Conservation (phyloP, 2,329 filamentous ascomycete genomes). For the Monosporascus sp. region DNA sequence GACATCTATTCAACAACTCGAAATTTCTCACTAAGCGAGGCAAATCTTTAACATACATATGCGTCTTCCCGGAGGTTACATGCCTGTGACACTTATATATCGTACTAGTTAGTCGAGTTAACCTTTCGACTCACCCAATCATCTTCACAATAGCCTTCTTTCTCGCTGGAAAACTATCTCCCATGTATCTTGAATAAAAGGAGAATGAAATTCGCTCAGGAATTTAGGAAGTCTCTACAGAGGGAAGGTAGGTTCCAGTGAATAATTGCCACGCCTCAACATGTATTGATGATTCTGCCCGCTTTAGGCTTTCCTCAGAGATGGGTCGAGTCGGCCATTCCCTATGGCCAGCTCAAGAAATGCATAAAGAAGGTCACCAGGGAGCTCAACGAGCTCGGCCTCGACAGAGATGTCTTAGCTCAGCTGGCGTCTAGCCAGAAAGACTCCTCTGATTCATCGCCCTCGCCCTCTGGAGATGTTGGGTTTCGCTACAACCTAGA, state of each 20-base stretch:
- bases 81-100: too few relatives aligned
- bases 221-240: conserved; percentile 66
- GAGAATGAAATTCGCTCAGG: conserved; percentile 80
- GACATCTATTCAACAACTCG: neutral
- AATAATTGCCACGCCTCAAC: neutral
- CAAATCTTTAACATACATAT: too few relatives aligned
- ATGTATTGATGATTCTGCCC: neutral
- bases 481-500: conserved; percentile 52
- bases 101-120: too few relatives aligned
- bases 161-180: too few relatives aligned
- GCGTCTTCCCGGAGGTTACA: too few relatives aligned
- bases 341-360: conserved; percentile 82
- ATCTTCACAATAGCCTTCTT: too few relatives aligned
- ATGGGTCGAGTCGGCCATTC: conserved; percentile 71
- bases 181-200: neutral
- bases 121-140: too few relatives aligned
- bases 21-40: neutral
- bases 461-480: conserved; percentile 19
- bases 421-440: conserved; percentile 54
- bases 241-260: conserved; percentile 44
- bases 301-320: conserved; percentile 62
- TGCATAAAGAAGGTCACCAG: conserved; percentile 74
- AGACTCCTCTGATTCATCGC: conserved; percentile 36
- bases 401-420: conserved; percentile 66
- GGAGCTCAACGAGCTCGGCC: conserved; percentile 66